These are phyloP conservation scores for Bryoglossum gracile DNA, from an alignment of 495 filamentous ascomycete species.

Conservation along the genomic window DNA sequence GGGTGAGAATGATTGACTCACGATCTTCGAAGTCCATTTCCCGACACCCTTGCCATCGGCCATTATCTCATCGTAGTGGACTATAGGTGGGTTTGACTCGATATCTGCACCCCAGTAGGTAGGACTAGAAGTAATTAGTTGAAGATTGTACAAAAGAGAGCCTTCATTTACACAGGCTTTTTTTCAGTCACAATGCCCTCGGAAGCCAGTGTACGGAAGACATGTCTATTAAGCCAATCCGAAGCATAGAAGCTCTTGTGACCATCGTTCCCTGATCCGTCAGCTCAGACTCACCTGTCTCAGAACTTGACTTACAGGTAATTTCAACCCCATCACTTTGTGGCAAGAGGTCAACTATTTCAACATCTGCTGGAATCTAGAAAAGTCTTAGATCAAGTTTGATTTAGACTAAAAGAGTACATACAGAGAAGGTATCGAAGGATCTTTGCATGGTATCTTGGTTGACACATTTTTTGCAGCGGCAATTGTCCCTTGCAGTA, in stretches of 20 bases:
- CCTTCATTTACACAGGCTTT: too few species aligned
- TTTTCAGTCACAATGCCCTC: too few species aligned
- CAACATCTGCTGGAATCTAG: constrained; percentile 50
- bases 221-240: too few species aligned
- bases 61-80: constrained; percentile 57
- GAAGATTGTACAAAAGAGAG: too few species aligned
- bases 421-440: constrained; percentile 63
- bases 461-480: constrained; percentile 65
- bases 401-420: too few species aligned
- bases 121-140: background rate
- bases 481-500: constrained; percentile 67
- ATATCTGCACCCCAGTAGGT: constrained; percentile 35
- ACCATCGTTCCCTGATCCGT: constrained; percentile 38
- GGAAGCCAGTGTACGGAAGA: too few species aligned
- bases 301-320: constrained; percentile 15
- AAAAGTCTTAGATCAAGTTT: constrained; percentile 24
- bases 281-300: too few species aligned
- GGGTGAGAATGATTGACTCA: constrained; percentile 29
- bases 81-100: constrained; percentile 36
- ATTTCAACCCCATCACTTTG: constrained; percentile 21
- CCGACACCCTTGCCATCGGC: constrained; percentile 41
- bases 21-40: constrained; percentile 54
- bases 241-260: constrained; percentile 51
- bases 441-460: constrained; percentile 69
- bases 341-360: constrained; percentile 9